phyloP scores from a whole-genome alignment of 257 asterid genomes.

The Ballota nigra region DNA sequence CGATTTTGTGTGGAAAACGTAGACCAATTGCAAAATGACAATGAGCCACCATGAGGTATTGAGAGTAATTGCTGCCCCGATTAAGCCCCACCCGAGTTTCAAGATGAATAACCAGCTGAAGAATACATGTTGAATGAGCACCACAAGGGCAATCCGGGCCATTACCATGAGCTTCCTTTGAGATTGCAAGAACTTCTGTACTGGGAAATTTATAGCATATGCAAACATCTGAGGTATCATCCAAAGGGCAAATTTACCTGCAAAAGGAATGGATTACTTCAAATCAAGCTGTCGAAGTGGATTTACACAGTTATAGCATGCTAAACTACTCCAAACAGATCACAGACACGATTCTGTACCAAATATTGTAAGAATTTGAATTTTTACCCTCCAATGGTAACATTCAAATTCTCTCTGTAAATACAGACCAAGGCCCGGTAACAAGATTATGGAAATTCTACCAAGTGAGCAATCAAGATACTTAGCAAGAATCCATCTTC shows the following conservation, averaged over 20 bases:
- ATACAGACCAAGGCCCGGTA: too few species aligned
- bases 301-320: not conserved
- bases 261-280: not conserved
- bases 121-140: conserved; percentile 46
- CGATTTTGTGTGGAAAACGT: conserved; percentile 54
- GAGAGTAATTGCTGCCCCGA: conserved; percentile 70
- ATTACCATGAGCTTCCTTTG: conserved; percentile 71
- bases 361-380: too few species aligned
- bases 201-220: conserved; percentile 72
- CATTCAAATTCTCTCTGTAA: too few species aligned
- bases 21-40: conserved; percentile 47
- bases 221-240: conserved; percentile 83
- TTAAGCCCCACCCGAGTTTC: conserved; percentile 58
- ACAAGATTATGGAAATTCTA: too few species aligned
- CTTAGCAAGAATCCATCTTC: not conserved
- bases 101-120: conserved; percentile 70
- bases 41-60: conserved; percentile 71
- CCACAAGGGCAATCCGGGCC: conserved; percentile 58
- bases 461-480: too few species aligned
- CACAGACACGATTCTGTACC: too few species aligned
- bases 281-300: not conserved
- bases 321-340: too few species aligned
- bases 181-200: conserved; percentile 79
- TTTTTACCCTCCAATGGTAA: too few species aligned
- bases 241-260: conserved; percentile 69